Evolutionary conservation across 139 green algal genomes (phyloP), one percentile per base, ranked within the genome.

Genomic region (Deuterostichococcus epilithicus): DNA sequence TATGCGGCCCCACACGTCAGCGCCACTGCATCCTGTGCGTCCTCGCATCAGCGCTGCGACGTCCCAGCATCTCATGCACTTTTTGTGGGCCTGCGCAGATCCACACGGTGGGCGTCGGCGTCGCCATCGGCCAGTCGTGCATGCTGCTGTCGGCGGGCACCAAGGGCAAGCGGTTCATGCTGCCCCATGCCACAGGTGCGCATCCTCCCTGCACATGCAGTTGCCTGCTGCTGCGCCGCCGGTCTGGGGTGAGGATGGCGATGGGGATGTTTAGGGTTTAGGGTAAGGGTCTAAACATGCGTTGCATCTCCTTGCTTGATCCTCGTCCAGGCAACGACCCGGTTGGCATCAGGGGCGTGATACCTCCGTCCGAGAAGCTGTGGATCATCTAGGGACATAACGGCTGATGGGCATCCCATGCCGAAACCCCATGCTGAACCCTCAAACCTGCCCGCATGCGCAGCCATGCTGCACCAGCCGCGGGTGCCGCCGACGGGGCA

Each of bases 381-480:
- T n/a, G n/a, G n/a, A n/a, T n/a, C n/a, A n/a, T n/a, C n/a, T n/a
- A n/a, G n/a, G n/a, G n/a, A n/a, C n/a, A n/a, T n/a, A n/a, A n/a
- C n/a, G n/a, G n/a, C n/a, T n/a, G n/a, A 52, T 52, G 10, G 42
- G 13, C 52, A 28, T n/a, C n/a, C n/a, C 8, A 63, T 28, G 52
- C 20, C 20, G 3, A 25, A 63, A 63, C 3, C 28, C 18, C 52
- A 5, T 63, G 52, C 28, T 63, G 8, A 28, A 28, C 18, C 52
- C 18, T 63, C 13, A n/a, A 8, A 52, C 42, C 52, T n/a, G 26
- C 18, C 18, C 18, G 5, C 28, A 20, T 47, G 32, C 76, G 69
- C 89, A 92, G 95, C 96, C 36, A 99, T 99, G 94, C 91, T 99
- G 47, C 95, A 99, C 85, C 96, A 99, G 91, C 95, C 96, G 32